Evolutionary conservation across 108 stramenopile genomes (phyloP), one percentile per base, ranked within the genome.

Genomic region (Mayamaea pseudoterrestris): DNA sequence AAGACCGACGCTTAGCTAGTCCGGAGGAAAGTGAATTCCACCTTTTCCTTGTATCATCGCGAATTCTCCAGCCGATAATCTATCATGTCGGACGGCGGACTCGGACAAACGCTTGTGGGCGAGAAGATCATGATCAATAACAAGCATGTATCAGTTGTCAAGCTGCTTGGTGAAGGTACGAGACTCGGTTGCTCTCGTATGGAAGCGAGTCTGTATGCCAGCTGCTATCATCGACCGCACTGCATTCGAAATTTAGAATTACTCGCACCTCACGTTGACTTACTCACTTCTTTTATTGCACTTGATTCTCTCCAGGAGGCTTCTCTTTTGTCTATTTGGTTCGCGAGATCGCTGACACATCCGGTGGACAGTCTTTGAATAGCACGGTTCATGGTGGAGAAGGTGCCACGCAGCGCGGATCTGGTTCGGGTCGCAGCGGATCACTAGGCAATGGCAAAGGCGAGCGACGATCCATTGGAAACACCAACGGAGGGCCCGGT

Each of bases 241-340:
- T 47, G 21, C 7, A 14, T 9, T 6, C 27, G 20, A 9, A 13
- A 7, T 28, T 21, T 12, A 6, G 46, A 47, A 30, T 47, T 8
- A 47, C 30, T 8, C 11, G 21, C 14, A 7, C 8, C 30, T 47
- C 26, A 31, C 21, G 5, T 24, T 16, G 14, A 18, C 4, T 28
- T 47, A 16, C 17, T 13, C 12, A 17, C 14, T 14, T 16, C 2
- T 44, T 44, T n/a, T 16, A 12, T 3, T 40, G 18, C 41, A 52
- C 9, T 7, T 41, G 41, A 16, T 13, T n/a, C 18, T 8, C 22
- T 17, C 37, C 14, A 74, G 80, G 88, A 35, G 95, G 92, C 0
- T 96, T 96, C 40, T 90, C 91, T n/a, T 93, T 80, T 63, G 91
- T 96, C 0, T 93, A 93, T 59, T 55, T 85, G 24, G 89, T 83